These are phyloP conservation scores for Cercospora sp. DNA, from an alignment of 2,329 filamentous ascomycete species.

Conservation along the genomic window DNA sequence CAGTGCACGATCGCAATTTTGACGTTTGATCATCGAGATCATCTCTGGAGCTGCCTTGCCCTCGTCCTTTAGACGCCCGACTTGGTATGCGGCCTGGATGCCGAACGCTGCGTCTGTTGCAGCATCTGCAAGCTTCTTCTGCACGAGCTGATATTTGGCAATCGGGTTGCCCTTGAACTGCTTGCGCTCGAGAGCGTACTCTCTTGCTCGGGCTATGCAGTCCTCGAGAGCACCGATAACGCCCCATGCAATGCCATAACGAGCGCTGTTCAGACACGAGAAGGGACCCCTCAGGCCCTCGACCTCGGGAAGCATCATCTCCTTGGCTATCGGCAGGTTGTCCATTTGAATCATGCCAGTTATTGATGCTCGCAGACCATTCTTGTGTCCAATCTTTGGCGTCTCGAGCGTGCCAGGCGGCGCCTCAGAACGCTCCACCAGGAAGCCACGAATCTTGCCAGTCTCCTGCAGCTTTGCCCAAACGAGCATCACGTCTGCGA, in stretches of 20 bases:
- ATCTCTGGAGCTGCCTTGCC: slow-evolving; percentile 89
- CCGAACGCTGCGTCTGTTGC: slow-evolving; percentile 88
- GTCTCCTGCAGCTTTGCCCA: slow-evolving; percentile 93
- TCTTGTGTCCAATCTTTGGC: slow-evolving; percentile 92
- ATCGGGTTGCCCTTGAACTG: slow-evolving; percentile 96
- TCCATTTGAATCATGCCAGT: slow-evolving; percentile 99
- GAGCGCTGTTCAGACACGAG: slow-evolving; percentile 87
- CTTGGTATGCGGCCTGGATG: slow-evolving; percentile 84
- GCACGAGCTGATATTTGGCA: slow-evolving; percentile 92
- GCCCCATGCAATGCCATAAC: slow-evolving; percentile 91
- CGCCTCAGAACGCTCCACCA: slow-evolving; percentile 82
- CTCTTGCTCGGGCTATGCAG: slow-evolving; percentile 75
- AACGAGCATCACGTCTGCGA: slow-evolving; percentile 78
- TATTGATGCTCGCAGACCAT: slow-evolving; percentile 84
- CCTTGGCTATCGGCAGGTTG: slow-evolving; percentile 80
- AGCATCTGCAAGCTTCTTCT: slow-evolving; percentile 96
- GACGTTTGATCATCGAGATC: slow-evolving; percentile 94
- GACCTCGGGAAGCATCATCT: slow-evolving; percentile 90
- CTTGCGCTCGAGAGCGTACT: slow-evolving; percentile 87
- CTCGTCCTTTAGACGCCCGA: slow-evolving; percentile 88
- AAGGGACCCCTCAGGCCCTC: slow-evolving; percentile 89
- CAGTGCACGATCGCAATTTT: slow-evolving; percentile 92
- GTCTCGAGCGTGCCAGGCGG: slow-evolving; percentile 88
- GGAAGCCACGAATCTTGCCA: slow-evolving; percentile 90
- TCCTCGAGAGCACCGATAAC: slow-evolving; percentile 94